These are phyloP conservation scores for Oryza glumipatula DNA, from an alignment of 176 grass and related monocot genomes.

Conservation along the genomic window DNA sequence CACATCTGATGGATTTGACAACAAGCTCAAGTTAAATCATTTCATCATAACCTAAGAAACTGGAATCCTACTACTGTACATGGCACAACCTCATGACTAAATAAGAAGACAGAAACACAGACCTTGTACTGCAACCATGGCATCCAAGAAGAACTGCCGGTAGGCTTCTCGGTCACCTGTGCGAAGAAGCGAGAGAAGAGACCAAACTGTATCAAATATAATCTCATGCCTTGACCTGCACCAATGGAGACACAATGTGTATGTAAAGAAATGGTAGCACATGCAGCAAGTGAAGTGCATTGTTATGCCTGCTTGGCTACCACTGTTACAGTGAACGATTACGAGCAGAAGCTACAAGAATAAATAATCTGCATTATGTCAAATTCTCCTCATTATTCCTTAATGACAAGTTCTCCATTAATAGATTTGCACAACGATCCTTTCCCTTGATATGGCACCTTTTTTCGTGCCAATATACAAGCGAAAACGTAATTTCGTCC, in stretches of 20 bases:
- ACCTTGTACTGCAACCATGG: slow-evolving; percentile 77
- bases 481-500: background rate
- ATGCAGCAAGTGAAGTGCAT: background rate
- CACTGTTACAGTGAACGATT: background rate
- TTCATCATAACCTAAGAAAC: slow-evolving; percentile 12
- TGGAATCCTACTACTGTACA: background rate
- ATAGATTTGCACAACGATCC: background rate
- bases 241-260: background rate
- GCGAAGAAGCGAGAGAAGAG: slow-evolving; percentile 83
- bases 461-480: background rate
- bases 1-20: slow-evolving; percentile 64
- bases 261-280: slow-evolving; percentile 22
- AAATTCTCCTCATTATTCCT: background rate
- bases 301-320: background rate
- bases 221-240: slow-evolving; percentile 63
- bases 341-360: background rate
- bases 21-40: slow-evolving; percentile 27
- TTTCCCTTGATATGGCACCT: background rate
- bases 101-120: slow-evolving; percentile 4
- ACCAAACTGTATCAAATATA: slow-evolving; percentile 73
- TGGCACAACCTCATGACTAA: background rate
- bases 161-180: slow-evolving; percentile 84
- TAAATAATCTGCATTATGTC: background rate
- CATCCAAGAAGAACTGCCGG: slow-evolving; percentile 86
- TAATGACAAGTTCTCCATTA: background rate